A percentile compares a stretch with the other conserved stretches of the same genome.
These are phyloP conservation scores for Trichoderma asperellum DNA, from an alignment of 2,329 filamentous ascomycete species.

Conservation along the genomic window DNA sequence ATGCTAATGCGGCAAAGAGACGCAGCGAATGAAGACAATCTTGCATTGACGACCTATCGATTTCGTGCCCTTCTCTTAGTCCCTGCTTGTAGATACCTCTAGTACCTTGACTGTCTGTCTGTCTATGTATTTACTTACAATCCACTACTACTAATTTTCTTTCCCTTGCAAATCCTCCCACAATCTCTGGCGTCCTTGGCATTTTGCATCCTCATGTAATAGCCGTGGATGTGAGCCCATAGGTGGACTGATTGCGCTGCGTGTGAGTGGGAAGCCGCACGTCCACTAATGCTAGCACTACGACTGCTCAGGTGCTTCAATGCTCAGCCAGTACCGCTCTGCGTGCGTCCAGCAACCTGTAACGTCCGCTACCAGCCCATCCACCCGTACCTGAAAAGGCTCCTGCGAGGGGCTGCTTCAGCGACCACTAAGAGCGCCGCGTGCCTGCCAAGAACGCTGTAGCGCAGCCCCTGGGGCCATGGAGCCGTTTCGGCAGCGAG, in stretches of 20 bases:
- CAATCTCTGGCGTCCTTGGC: no score
- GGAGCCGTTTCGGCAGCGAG: constrained; percentile 26
- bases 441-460: constrained; percentile 28
- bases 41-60: background rate
- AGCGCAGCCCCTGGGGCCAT: constrained; percentile 18
- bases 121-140: no score
- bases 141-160: no score
- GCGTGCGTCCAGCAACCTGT: constrained; percentile 5
- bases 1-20: background rate
- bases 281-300: background rate
- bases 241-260: constrained; percentile 2
- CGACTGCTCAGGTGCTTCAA: background rate
- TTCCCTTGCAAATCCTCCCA: no score
- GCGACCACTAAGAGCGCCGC: constrained; percentile 18
- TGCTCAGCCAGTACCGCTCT: background rate
- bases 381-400: background rate
- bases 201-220: background rate
- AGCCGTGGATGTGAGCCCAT: constrained; percentile 1
- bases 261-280: background rate
- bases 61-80: background rate
- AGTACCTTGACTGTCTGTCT: no score
- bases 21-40: background rate
- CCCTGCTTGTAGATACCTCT: no score
- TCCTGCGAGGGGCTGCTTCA: constrained; percentile 5
- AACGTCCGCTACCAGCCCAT: background rate